phyloP scores from a whole-genome alignment of 495 filamentous ascomycete genomes.

The Corynascus novoguineensis region DNA sequence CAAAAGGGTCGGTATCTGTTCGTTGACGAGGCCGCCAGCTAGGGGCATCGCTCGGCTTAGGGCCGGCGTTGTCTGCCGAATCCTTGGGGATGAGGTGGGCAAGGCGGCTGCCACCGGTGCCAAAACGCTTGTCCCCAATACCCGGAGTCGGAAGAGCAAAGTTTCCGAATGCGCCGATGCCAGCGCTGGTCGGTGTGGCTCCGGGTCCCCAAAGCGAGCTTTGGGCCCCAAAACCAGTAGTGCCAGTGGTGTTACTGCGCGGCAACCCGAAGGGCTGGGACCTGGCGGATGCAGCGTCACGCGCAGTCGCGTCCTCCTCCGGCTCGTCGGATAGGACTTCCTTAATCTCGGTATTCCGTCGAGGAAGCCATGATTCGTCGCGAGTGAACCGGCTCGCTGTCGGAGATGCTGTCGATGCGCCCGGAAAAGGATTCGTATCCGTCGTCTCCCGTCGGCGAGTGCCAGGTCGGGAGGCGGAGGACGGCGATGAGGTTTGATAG shows the following conservation, averaged over 20 bases:
- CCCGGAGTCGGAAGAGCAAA: constrained; percentile 56
- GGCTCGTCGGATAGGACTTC: constrained; percentile 47
- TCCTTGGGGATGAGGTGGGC: constrained; percentile 78
- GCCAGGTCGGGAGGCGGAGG: constrained; percentile 58
- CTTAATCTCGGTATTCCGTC: constrained; percentile 61
- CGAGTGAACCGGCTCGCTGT: constrained; percentile 44
- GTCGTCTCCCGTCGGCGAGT: constrained; percentile 80
- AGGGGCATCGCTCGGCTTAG: constrained; percentile 32
- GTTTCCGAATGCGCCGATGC: constrained; percentile 82
- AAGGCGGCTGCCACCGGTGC: constrained; percentile 73
- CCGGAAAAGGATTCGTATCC: constrained; percentile 66
- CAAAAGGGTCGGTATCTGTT: constrained; percentile 80
- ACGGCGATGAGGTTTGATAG: constrained; percentile 56
- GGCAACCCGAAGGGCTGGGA: constrained; percentile 55
- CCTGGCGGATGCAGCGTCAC: constrained; percentile 30
- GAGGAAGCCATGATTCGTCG: constrained; percentile 56
- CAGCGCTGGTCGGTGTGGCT: constrained; percentile 40
- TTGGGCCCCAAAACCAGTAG: constrained; percentile 36
- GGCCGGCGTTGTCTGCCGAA: constrained; percentile 57
- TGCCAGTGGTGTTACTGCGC: constrained; percentile 58
- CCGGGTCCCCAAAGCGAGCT: constrained; percentile 67
- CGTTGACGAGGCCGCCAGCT: constrained; percentile 51
- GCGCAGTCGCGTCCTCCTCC: constrained; percentile 31
- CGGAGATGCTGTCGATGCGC: constrained; percentile 45
- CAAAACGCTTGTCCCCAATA: constrained; percentile 69